A percentile compares a stretch with the other conserved stretches of the same genome.
Conservation (phyloP, 495 filamentous ascomycete species). For the Hyaloscypha hepaticicola region DNA sequence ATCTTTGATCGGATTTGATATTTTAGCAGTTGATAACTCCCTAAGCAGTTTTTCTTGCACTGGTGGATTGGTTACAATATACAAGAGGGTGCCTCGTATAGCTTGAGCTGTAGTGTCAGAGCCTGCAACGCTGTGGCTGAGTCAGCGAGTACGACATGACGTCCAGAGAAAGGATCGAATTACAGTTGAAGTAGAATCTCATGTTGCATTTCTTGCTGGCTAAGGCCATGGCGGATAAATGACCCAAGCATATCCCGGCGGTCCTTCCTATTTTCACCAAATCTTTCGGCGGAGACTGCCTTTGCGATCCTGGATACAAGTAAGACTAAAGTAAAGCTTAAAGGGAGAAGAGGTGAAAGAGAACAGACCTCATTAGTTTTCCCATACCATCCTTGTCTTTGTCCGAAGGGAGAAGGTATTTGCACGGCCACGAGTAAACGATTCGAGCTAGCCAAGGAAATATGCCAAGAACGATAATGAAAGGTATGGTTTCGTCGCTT, state of each 20-base stretch:
- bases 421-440: conserved; percentile 38
- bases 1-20: conserved; percentile 10
- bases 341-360: not conserved
- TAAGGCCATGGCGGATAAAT: conserved; percentile 41
- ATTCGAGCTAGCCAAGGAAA: conserved; percentile 8
- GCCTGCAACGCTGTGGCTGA: conserved; percentile 34
- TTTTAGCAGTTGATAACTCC: conserved; percentile 49
- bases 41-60: conserved; percentile 53
- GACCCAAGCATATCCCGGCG: conserved; percentile 44
- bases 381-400: conserved; percentile 52
- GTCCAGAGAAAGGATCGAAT: not conserved
- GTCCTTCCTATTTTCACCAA: conserved; percentile 31
- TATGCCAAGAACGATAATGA: too few relatives aligned
- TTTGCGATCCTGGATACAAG: conserved; percentile 1
- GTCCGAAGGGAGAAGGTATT: conserved; percentile 44
- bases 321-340: not conserved
- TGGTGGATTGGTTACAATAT: conserved; percentile 44
- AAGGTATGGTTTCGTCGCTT: too few relatives aligned
- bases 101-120: conserved; percentile 62
- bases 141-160: not conserved
- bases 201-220: conserved; percentile 37
- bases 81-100: conserved; percentile 53
- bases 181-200: conserved; percentile 42
- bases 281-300: conserved; percentile 34
- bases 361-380: conserved; percentile 45